Evolutionary conservation across 176 grass and related monocot species (phyloP), one percentile per base, ranked within the genome.

Genomic region (Canna indica): DNA sequence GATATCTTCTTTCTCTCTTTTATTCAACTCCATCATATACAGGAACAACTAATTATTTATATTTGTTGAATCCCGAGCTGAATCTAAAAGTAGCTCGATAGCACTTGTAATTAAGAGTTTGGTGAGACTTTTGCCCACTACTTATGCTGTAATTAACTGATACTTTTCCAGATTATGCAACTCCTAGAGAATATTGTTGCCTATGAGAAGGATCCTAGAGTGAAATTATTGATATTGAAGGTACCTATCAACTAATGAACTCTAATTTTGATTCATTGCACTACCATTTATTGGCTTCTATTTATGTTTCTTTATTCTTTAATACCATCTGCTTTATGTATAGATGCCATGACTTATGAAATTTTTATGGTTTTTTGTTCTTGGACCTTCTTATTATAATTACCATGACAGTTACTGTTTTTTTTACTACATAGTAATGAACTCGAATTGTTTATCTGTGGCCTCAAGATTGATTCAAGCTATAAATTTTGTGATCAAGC

Each of bases 211-310:
- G 89, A 99, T 17, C 73, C 75, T 59, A 59, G 73, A 47, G 86
- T 97, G 61, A 92, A 92, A 64, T 25, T 97, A 26, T 77, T 97
- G 71, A 85, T 97, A 83, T 67, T 93, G 68, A 97, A 97, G 86
- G 89, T 90, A 85, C 18, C 59, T 69, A 15, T 54, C 59, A 36
- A 14, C 44, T 18, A 0, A 39, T 47, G 29, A 34, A 15, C 36
- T 5, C 30, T 36, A 20, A 20, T 36, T 64, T 65, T 65, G 62
- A 44, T 44, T 44, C 5, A 44, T 32, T 36, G 32, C 5, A 36
- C 18, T 35, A n/a, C 29, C 34, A 47, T 47, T 26, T 32, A 48
- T 31, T 48, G 10, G 38, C 17, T 70, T 41, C 28, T 70, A 7
- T 16, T 18, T 24, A 50, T 33, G 45, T 54, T 54, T 22, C 50